Percentiles rank a stretch among this genome's conserved stretches.
Conservation (phyloP, 1,139 yeast genomes). For the Lodderomyces orthopsilosis region DNA sequence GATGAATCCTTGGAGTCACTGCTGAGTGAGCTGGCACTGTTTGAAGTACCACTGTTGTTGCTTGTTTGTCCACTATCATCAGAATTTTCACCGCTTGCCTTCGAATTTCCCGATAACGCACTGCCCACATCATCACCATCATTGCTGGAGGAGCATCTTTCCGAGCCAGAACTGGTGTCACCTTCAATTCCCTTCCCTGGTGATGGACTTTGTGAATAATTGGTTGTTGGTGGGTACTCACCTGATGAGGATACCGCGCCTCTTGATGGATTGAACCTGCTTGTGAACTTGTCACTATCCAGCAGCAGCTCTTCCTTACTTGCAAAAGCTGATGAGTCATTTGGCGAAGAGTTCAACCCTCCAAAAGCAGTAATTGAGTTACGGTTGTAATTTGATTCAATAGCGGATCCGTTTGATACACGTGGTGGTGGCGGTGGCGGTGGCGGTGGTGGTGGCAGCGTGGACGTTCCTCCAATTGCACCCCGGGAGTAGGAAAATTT, state of each 20-base stretch:
- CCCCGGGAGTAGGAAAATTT: neutral
- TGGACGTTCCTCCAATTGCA: neutral
- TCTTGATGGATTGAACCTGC: neutral
- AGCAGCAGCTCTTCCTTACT: slow-evolving; percentile 4
- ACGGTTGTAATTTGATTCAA: neutral
- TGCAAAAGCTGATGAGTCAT: slow-evolving; percentile 3
- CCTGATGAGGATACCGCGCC: neutral
- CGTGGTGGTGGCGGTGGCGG: neutral
- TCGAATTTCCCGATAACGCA: slow-evolving; percentile 5
- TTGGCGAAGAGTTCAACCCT: neutral
- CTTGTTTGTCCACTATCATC: neutral
- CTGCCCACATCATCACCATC: slow-evolving; percentile 5
- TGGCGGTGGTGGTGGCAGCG: neutral
- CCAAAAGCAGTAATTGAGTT: slow-evolving; percentile 3
- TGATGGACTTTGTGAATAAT: slow-evolving; percentile 8
- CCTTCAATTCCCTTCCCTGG: slow-evolving; percentile 5
- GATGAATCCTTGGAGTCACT: slow-evolving; percentile 6
- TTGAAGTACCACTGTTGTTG: neutral
- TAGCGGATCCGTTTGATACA: neutral
- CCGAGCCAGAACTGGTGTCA: slow-evolving; percentile 7
- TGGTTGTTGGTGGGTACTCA: neutral
- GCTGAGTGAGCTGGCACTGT: slow-evolving; percentile 2
- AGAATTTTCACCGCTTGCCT: slow-evolving; percentile 1
- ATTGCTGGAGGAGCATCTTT: slow-evolving; percentile 6
- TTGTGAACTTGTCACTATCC: neutral